Evolutionary conservation across 139 green algal genomes (phyloP).

Genomic region (Coccomyxa sp.): DNA sequence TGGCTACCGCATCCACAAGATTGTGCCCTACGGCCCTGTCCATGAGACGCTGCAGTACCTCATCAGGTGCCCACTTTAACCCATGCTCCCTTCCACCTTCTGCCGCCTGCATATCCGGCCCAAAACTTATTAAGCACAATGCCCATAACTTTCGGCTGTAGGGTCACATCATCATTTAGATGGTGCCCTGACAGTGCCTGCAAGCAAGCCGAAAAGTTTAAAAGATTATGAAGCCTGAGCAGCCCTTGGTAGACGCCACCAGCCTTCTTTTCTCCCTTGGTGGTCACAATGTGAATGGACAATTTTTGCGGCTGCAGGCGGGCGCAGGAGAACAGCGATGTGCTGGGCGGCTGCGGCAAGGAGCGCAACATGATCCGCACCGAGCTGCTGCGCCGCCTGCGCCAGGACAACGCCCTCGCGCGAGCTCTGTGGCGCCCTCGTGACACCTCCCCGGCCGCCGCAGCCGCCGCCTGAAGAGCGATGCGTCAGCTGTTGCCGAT

Average conservation of each 20-base stretch:
- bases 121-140: neutral
- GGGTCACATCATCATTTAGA: too few relatives aligned
- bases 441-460: neutral
- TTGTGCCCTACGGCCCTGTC: constrained; percentile 54
- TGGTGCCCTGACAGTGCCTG: too few relatives aligned
- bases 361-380: constrained; percentile 32
- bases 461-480: neutral
- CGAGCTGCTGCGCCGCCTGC: constrained; percentile 32
- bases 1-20: constrained; percentile 55
- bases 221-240: too few relatives aligned
- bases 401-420: neutral
- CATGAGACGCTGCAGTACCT: constrained; percentile 57
- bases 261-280: too few relatives aligned
- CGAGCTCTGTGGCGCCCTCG: too few relatives aligned
- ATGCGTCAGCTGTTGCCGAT: neutral
- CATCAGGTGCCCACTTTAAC: constrained; percentile 13
- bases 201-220: too few relatives aligned
- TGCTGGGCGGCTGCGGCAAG: constrained; percentile 37
- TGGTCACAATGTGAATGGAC: neutral
- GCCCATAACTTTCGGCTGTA: neutral
- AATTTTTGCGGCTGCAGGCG: constrained; percentile 4
- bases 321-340: constrained; percentile 66
- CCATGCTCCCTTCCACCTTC: neutral
- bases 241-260: too few relatives aligned
- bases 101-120: neutral